Base-by-base conservation (phyloP, 1,284 basidiomycete genomes). In the Chiua sp. region DNA sequence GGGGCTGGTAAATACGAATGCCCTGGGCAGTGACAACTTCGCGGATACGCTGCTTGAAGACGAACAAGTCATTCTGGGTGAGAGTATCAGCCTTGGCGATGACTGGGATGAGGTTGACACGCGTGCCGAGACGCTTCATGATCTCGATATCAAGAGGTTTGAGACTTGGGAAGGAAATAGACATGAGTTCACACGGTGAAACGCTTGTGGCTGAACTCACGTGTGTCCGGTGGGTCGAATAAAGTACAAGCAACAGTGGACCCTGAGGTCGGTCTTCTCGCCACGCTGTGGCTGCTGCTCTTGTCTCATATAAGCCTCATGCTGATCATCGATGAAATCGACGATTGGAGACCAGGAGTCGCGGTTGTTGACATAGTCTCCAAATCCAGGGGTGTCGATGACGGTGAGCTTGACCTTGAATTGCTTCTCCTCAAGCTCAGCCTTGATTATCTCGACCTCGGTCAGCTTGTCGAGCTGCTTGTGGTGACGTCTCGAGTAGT, bases 341-440 rank as follows among this genome's bases (percentile, higher is more conserved):
- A 99, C 91, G 65, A 99, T 98, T 59, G 98, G 97, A 23, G 88
- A 84, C 97, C 97, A 99, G 48, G 93, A 95, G 78, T 99, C 97
- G 63, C 95, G 90, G 87, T 99, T 99, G 90, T 99, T 98, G 80
- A 99, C 96, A 73, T 98, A 98, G 90, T 99, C 97, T 47, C 97
- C 97, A 68, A 98, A 99, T 22, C 97, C 97, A 61, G 97, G 97
- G 26, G 96, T 98, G 79, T 99, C 97, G 71, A 99, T 97, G 74
- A 98, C 96, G 30, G 93, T 97, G 63, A 99, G 88, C 85, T 98
- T 98, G 82, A 98, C 96, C 79, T 96, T 98, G 89, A 99, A 99
- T 72, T 95, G 92, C 77, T 98, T 95, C 81, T 99, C 97, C 79
- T 99, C 98, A 35, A 99, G 88, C 81, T 98, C 93, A 61, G 94